phyloP scores from a whole-genome alignment of 352 stramenopile species.

The Peronospora belbahrii region DNA sequence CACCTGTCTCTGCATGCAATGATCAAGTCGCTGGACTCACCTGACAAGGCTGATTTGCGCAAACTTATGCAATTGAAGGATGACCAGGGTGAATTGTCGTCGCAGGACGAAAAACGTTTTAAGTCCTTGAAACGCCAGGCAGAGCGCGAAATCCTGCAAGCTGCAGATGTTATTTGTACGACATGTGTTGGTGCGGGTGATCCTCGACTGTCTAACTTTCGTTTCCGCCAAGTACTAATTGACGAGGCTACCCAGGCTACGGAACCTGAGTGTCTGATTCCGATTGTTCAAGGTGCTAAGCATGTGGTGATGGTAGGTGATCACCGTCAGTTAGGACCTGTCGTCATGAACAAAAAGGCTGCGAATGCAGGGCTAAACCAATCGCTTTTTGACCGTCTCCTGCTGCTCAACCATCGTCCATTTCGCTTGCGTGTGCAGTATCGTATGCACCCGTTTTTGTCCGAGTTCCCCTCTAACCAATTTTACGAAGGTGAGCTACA shows the following conservation, averaged over 20 bases:
- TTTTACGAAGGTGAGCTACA: slow-evolving; percentile 99
- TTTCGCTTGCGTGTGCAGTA: slow-evolving; percentile 99
- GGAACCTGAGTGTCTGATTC: slow-evolving; percentile 98
- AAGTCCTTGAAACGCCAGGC: slow-evolving; percentile 87
- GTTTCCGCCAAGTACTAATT: slow-evolving; percentile 98
- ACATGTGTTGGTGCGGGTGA: slow-evolving; percentile 98
- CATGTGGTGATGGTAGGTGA: slow-evolving; percentile 99
- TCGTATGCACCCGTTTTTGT: slow-evolving; percentile 98
- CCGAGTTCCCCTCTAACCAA: slow-evolving; percentile 98
- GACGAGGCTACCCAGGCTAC: slow-evolving; percentile 99
- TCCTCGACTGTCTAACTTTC: slow-evolving; percentile 95
- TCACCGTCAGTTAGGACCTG: slow-evolving; percentile 95
- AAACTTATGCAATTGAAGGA: slow-evolving; percentile 94
- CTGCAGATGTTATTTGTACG: slow-evolving; percentile 98
- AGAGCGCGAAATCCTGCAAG: slow-evolving; percentile 95
- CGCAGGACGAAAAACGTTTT: slow-evolving; percentile 95
- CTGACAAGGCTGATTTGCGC: slow-evolving; percentile 86
- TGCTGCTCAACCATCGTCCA: slow-evolving; percentile 92
- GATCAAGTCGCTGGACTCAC: slow-evolving; percentile 85
- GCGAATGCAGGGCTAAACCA: slow-evolving; percentile 95
- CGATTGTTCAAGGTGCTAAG: slow-evolving; percentile 97
- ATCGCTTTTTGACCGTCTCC: slow-evolving; percentile 96
- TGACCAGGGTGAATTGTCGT: slow-evolving; percentile 90
- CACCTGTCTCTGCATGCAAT: slow-evolving; percentile 97
- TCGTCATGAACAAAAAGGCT: slow-evolving; percentile 99